Evolutionary conservation across 2,329 filamentous ascomycete species (phyloP).

Genomic region (Exophiala lecanii-corni): DNA sequence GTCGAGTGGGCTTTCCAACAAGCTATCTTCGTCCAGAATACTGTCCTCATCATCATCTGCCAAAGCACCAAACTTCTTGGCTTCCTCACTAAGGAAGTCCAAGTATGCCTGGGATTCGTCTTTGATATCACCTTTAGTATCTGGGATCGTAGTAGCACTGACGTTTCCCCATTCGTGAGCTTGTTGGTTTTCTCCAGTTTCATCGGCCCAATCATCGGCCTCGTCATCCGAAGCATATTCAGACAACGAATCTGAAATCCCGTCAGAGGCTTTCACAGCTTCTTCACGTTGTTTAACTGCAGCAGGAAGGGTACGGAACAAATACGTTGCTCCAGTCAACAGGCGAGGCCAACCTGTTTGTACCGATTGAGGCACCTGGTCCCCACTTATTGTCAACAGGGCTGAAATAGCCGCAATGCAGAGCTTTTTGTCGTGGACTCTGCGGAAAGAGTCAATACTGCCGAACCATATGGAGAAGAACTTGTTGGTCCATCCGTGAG

Average conservation of each 20-base stretch:
- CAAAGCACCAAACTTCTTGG: slow-evolving; percentile 74
- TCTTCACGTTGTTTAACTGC: slow-evolving; percentile 91
- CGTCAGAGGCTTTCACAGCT: slow-evolving; percentile 64
- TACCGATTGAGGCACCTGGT: slow-evolving; percentile 85
- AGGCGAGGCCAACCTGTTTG: slow-evolving; percentile 93
- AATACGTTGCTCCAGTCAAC: slow-evolving; percentile 77
- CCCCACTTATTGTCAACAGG: slow-evolving; percentile 71
- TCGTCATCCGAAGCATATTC: slow-evolving; percentile 65
- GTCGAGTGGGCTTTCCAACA: slow-evolving; percentile 90
- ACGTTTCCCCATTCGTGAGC: slow-evolving; percentile 56
- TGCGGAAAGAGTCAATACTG: slow-evolving; percentile 85
- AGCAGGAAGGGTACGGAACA: slow-evolving; percentile 86
- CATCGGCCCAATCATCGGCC: slow-evolving; percentile 77
- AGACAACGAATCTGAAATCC: slow-evolving; percentile 60
- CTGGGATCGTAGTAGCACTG: slow-evolving; percentile 58
- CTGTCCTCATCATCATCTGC: slow-evolving; percentile 76
- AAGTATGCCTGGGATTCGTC: slow-evolving; percentile 93
- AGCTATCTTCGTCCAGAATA: slow-evolving; percentile 83
- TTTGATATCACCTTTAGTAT: slow-evolving; percentile 60
- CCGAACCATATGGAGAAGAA: slow-evolving; percentile 99
- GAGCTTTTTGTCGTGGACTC: slow-evolving; percentile 98
- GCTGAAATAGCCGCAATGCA: slow-evolving; percentile 90
- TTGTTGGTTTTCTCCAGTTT: slow-evolving; percentile 41
- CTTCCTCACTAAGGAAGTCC: slow-evolving; percentile 93
- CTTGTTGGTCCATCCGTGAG: slow-evolving; percentile 92